Percentiles rank a stretch among this genome's conserved stretches.
phyloP scores from a whole-genome alignment of 73 alveolate species.

The Paraurostyla sp. region DNA sequence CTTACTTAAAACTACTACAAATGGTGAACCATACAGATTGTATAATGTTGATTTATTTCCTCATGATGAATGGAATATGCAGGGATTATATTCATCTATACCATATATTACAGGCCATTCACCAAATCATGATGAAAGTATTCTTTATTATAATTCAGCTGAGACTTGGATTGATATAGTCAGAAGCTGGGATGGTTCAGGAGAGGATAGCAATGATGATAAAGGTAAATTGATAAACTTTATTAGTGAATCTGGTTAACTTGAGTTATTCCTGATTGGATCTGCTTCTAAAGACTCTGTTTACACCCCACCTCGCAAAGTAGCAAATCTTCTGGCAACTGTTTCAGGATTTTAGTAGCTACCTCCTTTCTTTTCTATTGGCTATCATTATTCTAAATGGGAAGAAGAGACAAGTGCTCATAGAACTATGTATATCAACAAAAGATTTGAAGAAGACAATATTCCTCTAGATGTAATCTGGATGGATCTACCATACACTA shows the following conservation, averaged over 20 bases:
- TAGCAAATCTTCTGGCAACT: constrained; percentile 70
- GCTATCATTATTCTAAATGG: constrained; percentile 97
- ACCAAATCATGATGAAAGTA: constrained; percentile 68
- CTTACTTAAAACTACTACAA: background rate
- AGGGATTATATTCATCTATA: constrained; percentile 80
- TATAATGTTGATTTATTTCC: constrained; percentile 92
- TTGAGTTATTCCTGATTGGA: constrained; percentile 76
- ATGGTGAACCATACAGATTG: constrained; percentile 81
- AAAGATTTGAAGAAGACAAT: constrained; percentile 69
- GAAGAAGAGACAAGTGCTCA: constrained; percentile 79
- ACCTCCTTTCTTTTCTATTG: constrained; percentile 91
- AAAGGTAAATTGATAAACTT: constrained; percentile 58
- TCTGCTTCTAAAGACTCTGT: constrained; percentile 15
- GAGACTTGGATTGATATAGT: constrained; percentile 88
- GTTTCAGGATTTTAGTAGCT: constrained; percentile 82
- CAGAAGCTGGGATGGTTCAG: constrained; percentile 58
- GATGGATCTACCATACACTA: constrained; percentile 89
- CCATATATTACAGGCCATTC: constrained; percentile 73
- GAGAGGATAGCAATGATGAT: background rate
- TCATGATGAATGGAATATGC: constrained; percentile 78
- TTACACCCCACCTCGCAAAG: constrained; percentile 58
- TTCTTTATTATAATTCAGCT: constrained; percentile 88
- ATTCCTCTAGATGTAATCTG: constrained; percentile 83
- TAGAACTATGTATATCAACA: constrained; percentile 80
- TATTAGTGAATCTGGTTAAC: constrained; percentile 85